Percentiles rank a stretch among this genome's conserved stretches.
Evolutionary conservation across 2,329 filamentous ascomycete genomes (phyloP).

Genomic region (Purpureocillium lavendulum): DNA sequence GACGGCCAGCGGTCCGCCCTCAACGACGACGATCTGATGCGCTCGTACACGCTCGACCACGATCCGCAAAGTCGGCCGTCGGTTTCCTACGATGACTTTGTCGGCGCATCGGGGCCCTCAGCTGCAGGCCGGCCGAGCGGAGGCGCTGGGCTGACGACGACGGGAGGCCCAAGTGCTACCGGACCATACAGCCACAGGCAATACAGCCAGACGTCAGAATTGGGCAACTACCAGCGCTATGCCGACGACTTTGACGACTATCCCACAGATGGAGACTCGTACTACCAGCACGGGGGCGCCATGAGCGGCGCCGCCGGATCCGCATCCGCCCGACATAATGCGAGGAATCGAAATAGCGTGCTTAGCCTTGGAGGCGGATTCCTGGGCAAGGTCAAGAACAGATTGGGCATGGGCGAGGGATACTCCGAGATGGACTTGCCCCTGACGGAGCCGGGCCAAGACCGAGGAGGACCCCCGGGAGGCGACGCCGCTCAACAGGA

Average conservation of each 20-base stretch:
- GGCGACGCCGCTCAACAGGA: constrained; percentile 31
- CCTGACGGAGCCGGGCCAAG: constrained; percentile 64
- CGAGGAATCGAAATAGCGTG: constrained; percentile 80
- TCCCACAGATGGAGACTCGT: constrained; percentile 67
- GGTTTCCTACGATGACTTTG: constrained; percentile 90
- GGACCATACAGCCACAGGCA: constrained; percentile 41
- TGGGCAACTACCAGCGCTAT: constrained; percentile 87
- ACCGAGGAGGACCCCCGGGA: constrained; percentile 24
- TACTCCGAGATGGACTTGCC: constrained; percentile 99
- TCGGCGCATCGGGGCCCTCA: constrained; percentile 51
- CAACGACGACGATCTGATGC: constrained; percentile 72
- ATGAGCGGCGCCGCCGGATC: constrained; percentile 46
- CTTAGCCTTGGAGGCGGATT: constrained; percentile 79
- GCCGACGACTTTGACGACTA: constrained; percentile 81
- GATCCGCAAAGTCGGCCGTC: constrained; percentile 64
- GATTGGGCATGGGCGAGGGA: constrained; percentile 75
- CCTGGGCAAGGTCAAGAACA: constrained; percentile 80
- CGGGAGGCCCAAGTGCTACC: constrained; percentile 12
- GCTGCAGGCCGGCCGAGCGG: constrained; percentile 29
- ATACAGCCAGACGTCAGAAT: constrained; percentile 68
- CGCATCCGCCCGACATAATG: constrained; percentile 33
- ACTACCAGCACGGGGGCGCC: constrained; percentile 69
- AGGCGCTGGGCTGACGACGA: constrained; percentile 11
- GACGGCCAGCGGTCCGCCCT: constrained; percentile 69
- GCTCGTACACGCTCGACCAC: constrained; percentile 65